These are phyloP conservation scores for Yamadazyma friedrichii DNA, from an alignment of 1,139 yeast species.

Conservation along the genomic window DNA sequence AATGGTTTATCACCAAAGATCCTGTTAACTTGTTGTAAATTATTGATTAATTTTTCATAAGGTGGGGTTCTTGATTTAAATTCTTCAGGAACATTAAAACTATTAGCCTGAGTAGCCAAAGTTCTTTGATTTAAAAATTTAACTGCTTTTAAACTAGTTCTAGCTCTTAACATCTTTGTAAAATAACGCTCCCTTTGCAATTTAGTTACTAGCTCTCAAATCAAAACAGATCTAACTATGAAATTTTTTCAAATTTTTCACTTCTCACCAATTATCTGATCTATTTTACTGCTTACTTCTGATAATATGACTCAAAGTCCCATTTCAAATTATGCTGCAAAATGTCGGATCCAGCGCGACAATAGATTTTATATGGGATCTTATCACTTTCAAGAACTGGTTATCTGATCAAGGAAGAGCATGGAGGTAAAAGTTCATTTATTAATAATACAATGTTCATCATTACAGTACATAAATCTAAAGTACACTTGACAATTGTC, in stretches of 20 bases:
- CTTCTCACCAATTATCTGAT: constrained; percentile 4
- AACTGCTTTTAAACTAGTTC: constrained; percentile 3
- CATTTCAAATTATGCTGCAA: neutral
- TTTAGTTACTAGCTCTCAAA: neutral
- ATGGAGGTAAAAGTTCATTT: too few relatives aligned
- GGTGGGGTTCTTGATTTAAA: constrained; percentile 80
- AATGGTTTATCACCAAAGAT: constrained; percentile 71
- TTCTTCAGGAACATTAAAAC: constrained; percentile 52
- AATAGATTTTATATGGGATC: too few relatives aligned
- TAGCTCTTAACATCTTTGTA: constrained; percentile 7
- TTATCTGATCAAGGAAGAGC: too few relatives aligned
- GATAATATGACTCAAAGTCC: constrained; percentile 5
- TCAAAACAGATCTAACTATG: neutral
- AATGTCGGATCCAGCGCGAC: neutral
- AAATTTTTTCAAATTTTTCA: constrained; percentile 2
- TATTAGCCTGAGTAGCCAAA: constrained; percentile 35
- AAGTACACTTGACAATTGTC: neutral
- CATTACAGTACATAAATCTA: too few relatives aligned
- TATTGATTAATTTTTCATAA: constrained; percentile 68
- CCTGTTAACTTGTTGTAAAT: constrained; percentile 59
- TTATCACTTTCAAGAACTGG: too few relatives aligned
- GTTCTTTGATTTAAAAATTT: constrained; percentile 15
- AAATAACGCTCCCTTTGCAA: neutral
- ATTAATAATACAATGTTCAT: too few relatives aligned
- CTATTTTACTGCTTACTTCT: constrained; percentile 3